phyloP scores from a whole-genome alignment of 192 early-diverging fungal species.

The Phycomyces blakesleeanus region DNA sequence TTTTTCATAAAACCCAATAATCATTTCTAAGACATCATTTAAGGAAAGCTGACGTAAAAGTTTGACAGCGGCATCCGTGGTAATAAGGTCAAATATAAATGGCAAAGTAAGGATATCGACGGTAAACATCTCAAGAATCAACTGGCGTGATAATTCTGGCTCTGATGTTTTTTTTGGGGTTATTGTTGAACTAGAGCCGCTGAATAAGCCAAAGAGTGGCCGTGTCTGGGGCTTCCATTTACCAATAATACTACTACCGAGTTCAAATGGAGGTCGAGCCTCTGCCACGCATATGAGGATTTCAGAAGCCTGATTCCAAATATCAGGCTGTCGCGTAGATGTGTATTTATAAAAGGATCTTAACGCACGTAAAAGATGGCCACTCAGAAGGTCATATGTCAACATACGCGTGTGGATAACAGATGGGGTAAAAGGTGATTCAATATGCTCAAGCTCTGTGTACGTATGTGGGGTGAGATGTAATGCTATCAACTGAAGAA shows the following conservation, averaged over 20 bases:
- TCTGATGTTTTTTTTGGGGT: background rate
- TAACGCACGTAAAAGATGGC: background rate
- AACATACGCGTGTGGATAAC: background rate
- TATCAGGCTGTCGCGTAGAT: background rate
- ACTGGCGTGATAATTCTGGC: background rate
- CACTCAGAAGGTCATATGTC: background rate
- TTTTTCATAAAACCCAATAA: slow-evolving; percentile 17
- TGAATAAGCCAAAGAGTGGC: background rate
- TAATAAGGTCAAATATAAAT: slow-evolving; percentile 41
- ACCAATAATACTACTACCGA: too few relatives aligned
- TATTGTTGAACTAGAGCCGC: background rate
- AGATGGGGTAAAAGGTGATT: too few relatives aligned
- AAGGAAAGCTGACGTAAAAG: slow-evolving; percentile 40
- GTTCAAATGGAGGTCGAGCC: background rate
- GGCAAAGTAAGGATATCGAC: slow-evolving; percentile 51
- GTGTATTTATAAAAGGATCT: background rate
- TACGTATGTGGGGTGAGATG: too few relatives aligned
- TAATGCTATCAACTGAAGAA: too few relatives aligned
- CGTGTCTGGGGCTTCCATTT: too few relatives aligned
- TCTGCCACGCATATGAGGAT: background rate
- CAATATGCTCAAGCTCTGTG: too few relatives aligned
- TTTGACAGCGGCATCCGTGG: slow-evolving; percentile 31
- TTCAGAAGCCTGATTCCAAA: background rate
- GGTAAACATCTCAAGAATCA: slow-evolving; percentile 28
- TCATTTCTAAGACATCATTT: slow-evolving; percentile 30